Conservation (phyloP, 179 eudicot species). For the Corrigiola litoralis region DNA sequence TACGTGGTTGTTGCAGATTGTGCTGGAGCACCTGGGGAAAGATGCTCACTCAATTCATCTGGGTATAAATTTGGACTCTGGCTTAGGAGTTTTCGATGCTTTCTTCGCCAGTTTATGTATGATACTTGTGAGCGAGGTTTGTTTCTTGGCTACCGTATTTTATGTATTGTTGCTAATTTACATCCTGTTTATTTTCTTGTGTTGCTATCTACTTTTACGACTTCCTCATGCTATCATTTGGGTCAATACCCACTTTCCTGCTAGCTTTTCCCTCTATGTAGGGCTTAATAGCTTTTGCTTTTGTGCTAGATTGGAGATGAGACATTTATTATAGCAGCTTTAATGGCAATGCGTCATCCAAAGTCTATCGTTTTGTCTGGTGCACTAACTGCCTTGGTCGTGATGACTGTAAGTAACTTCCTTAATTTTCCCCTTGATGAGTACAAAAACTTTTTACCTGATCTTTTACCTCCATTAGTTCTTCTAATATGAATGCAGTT, state of each 20-base stretch:
- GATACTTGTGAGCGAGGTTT: constrained; percentile 97
- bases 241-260: constrained; percentile 2
- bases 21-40: constrained; percentile 50
- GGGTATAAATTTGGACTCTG: constrained; percentile 66
- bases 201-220: not conserved
- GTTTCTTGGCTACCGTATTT: constrained; percentile 18
- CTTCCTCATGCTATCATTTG: not conserved
- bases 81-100: constrained; percentile 84
- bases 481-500: not conserved
- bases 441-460: not conserved
- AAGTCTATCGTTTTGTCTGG: constrained; percentile 93
- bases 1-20: constrained; percentile 47
- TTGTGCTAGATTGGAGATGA: constrained; percentile 92
- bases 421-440: not conserved
- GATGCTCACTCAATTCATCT: constrained; percentile 49
- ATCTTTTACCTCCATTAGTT: not conserved
- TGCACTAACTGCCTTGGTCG: constrained; percentile 93
- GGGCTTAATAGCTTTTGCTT: constrained; percentile 25
- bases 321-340: constrained; percentile 95
- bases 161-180: not conserved
- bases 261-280: not conserved
- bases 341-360: constrained; percentile 99
- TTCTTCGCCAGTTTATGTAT: constrained; percentile 92
- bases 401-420: constrained; percentile 79
- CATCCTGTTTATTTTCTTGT: not conserved